Conservation (phyloP, 371 early-diverging fungal genomes). For the Apophysomyces variabilis region DNA sequence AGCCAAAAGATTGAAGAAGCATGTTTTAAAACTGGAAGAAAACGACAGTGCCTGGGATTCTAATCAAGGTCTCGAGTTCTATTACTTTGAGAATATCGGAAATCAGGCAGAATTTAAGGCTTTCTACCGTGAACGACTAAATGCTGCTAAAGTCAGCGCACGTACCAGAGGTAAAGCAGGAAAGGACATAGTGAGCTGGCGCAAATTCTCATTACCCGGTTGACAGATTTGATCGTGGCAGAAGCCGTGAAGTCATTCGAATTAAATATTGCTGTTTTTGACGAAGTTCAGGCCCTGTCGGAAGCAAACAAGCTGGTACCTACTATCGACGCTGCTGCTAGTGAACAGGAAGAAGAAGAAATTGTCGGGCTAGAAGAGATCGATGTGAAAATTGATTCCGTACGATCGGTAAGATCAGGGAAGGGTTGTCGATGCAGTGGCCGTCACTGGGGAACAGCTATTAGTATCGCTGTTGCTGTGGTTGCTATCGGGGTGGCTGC, state of each 20-base stretch:
- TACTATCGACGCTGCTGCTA: constrained; percentile 2
- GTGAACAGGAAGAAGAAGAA: background rate
- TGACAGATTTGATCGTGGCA: constrained; percentile 39
- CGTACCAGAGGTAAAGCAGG: constrained; percentile 12
- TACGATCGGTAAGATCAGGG: background rate
- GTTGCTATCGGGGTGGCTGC: background rate
- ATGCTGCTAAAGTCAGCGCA: constrained; percentile 20
- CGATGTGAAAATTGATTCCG: background rate
- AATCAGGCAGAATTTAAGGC: constrained; percentile 43
- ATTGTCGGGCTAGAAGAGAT: background rate
- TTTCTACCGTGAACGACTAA: constrained; percentile 37
- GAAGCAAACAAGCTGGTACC: constrained; percentile 33
- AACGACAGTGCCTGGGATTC: constrained; percentile 14
- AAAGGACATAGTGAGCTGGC: background rate
- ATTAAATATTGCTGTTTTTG: constrained; percentile 53
- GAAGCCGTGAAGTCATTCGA: constrained; percentile 51
- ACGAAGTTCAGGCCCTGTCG: constrained; percentile 48
- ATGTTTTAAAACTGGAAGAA: constrained; percentile 26
- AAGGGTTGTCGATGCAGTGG: background rate
- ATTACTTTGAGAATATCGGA: constrained; percentile 37
- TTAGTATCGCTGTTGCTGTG: background rate
- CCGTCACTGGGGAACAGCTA: background rate
- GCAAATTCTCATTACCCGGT: background rate
- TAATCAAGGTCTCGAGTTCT: constrained; percentile 40
- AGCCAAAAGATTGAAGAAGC: constrained; percentile 38